Base-by-base conservation (phyloP, 768 basidiomycete genomes). In the Baorangia bicolor region DNA sequence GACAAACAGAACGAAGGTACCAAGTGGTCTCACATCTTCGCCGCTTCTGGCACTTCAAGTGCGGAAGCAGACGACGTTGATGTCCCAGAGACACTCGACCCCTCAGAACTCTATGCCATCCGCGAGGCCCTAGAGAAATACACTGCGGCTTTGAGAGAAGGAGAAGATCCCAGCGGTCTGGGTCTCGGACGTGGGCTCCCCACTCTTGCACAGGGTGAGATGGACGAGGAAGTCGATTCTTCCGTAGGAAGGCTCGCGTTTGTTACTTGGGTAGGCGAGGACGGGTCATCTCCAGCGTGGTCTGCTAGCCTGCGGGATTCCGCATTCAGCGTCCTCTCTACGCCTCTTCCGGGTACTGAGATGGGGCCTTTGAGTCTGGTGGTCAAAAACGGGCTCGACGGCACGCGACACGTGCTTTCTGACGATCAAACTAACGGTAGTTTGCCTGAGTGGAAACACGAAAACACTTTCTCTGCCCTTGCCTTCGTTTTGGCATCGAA, bases 401-500 rank as follows among this genome's bases (percentile, higher is more conserved):
- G 90, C 4, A 75, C 82, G 2, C 74, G 87, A 39, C 87, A 86
- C 70, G 65, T 77, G 8, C 72, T 89, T 28, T 68, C 73, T 41
- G 58, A 53, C 52, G 62, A 53, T 31, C 68, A 16, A 43, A 61
- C 56, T 20, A 43, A 56, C 4, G 49, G 35, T 16, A n/a, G 31
- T 28, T 49, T 61, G 54, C 74, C 79, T 8, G 57, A 55, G 30
- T 96, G 91, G 94, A 77, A 64, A 48, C 96, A 99, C 69, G 73
- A 74, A 5, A 78, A 84, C n/a, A 98, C 96, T 0, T 94, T 84
- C 70, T 86, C 90, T 20, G 96, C 94, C 0, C 80, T 99, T 25
- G 82, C 93, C 1, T 99, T 98, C 67, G 96, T 99, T 38, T 78
- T 99, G 47, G 93, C 93, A 10, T 93, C 92, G 13, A 98, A 98